A percentile compares a stretch with the other conserved stretches of the same genome.
phyloP scores from a whole-genome alignment of 2,329 filamentous ascomycete species.

The Colletotrichum cordylinicola region DNA sequence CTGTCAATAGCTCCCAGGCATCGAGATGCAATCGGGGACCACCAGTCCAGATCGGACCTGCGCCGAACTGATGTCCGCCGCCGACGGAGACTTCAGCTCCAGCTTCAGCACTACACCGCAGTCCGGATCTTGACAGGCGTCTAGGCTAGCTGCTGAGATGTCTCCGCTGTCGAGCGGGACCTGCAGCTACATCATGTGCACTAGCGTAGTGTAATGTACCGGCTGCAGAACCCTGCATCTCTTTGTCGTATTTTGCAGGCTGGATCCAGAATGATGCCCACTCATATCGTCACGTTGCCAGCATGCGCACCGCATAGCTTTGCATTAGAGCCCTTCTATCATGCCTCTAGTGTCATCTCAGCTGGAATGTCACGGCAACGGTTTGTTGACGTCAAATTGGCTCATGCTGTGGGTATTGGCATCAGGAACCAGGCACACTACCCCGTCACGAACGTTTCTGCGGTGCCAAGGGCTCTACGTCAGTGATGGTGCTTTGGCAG shows the following conservation, averaged over 20 bases:
- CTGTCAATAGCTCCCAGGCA: background rate
- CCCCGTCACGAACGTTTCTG: background rate
- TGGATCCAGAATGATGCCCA: background rate
- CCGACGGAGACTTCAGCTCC: background rate
- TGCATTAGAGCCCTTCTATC: background rate
- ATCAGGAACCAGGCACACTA: background rate
- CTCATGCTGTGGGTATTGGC: background rate
- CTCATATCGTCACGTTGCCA: background rate
- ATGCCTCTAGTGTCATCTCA: background rate
- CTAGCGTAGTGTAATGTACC: background rate
- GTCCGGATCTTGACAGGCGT: constrained; percentile 1
- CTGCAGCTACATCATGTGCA: constrained; percentile 1
- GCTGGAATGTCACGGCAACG: background rate
- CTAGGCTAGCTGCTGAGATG: background rate
- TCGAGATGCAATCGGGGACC: background rate
- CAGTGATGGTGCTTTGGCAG: background rate
- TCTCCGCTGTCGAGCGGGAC: constrained; percentile 5
- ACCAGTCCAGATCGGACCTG: background rate
- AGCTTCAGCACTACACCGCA: background rate
- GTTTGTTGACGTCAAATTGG: background rate
- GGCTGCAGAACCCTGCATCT: constrained; percentile 5
- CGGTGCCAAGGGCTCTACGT: background rate
- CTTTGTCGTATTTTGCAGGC: background rate
- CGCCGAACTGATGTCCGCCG: background rate
- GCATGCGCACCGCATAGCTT: background rate